Evolutionary conservation across 1,139 yeast genomes (phyloP), one percentile per base, ranked within the genome.

Genomic region (Lipomyces yarrowii): DNA sequence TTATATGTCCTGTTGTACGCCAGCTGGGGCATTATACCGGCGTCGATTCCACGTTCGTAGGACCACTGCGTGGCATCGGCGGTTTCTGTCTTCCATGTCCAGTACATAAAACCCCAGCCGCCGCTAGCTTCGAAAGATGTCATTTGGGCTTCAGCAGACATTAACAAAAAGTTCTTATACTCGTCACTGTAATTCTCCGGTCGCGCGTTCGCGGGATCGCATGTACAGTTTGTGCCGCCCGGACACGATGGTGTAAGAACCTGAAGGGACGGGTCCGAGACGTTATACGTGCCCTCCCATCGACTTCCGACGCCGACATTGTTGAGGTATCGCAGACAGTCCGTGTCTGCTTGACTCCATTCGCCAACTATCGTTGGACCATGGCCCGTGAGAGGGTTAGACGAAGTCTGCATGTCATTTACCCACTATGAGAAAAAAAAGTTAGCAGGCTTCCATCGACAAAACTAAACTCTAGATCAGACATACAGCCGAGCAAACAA

Each of bases 281-380:
- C 75, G 58, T 71, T 67, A 62, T 68, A 75, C 15, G 70, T 70
- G 33, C 92, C 96, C 59, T 89, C 91, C 82, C 86, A 91, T 73
- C 97, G 84, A 23, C 96, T 87, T 61, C 97, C 96, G 65, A 87
- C 82, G n/a, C 91, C 91, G 46, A 90, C 96, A 74, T 96, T 96
- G 75, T 92, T 92, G 66, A 92, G 78, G 92, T 96, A 91, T 68
- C 81, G 81, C 21, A 96, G 87, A 81, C 98, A 92, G 79, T 92
- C 98, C n/a, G 96, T 91, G 73, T 91, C 84, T 1, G 97, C 97
- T 57, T 92, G 97, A 55, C 92, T 83, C 88, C 91, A 92, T 80
- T 92, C 97, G 70, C 97, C 98, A 64, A 86, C 83, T 60, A 91
- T 82, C 62, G 86, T 86, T 82, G 65, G 77, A 66, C 80, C 94